Base-by-base conservation (phyloP, 805 yeast genomes). In the Teunomyces aglyptinius region DNA sequence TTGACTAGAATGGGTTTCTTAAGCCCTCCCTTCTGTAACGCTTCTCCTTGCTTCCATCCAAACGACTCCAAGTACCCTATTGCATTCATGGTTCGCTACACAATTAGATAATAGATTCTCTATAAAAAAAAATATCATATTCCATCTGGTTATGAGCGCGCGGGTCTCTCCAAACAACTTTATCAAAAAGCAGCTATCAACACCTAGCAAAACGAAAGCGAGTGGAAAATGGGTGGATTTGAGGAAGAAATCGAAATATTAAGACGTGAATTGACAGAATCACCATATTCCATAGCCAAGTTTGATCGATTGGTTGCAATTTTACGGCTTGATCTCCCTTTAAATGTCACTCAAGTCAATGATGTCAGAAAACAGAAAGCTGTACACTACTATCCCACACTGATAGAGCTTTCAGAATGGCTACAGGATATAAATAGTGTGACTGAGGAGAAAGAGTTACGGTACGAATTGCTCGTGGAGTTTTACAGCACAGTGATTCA, bases 1-100 rank as follows among this genome's bases (percentile, higher is more conserved):
- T 85, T 86, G 46, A 94, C 97, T 50, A 92, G 66, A 35, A 92
- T 82, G 0, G 99, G 98, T 55, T 82, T 88, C 56, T 77, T 82
- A 44, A 92, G 65, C 0, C 97, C 95, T 3, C 96, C 97, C 38
- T 76, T 64, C 51, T 76, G 81, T 29, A 92, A 70, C 0, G 96
- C 95, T 54, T 89, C 88, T 1, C 99, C 99, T 54, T 89, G 92
- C 46, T 74, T 75, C 99, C 99, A 92, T 15, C 98, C 98, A 58
- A 78, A 89, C 1, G 86, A 80, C 58, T 77, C 71, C 52, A 92
- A 68, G 61, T 92, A 94, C 45, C 68, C 77, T 44, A 76, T 77
- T 33, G 96, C 82, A 64, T 94, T 82, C 96, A 91, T 90, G 27
- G 32, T 48, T 24, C 24, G 6, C 24, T 4, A 22, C 24, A 22